These are phyloP conservation scores for Tolypocladium sp. DNA, from an alignment of 2,329 filamentous ascomycete genomes.

Conservation along the genomic window DNA sequence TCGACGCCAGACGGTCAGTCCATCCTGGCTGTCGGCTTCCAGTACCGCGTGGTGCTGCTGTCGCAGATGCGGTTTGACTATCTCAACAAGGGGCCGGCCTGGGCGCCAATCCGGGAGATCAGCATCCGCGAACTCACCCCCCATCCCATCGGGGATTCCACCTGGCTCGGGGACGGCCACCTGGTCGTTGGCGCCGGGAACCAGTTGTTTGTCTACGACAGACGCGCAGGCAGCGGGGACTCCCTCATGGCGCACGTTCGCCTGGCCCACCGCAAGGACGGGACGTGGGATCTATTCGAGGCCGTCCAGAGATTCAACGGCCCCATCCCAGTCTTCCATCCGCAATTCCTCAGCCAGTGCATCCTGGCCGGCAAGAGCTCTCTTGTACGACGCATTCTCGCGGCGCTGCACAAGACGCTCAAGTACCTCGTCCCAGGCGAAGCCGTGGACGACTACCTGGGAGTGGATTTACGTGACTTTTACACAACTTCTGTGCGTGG, in stretches of 20 bases:
- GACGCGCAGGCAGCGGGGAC: conserved; percentile 58
- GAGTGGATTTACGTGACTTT: conserved; percentile 19
- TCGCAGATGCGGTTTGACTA: conserved; percentile 90
- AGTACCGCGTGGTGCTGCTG: conserved; percentile 72
- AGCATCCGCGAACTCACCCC: conserved; percentile 73
- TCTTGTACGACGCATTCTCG: conserved; percentile 63
- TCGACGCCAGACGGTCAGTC: conserved; percentile 84
- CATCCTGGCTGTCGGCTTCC: conserved; percentile 85
- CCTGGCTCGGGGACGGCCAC: conserved; percentile 79
- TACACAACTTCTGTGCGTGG: conserved; percentile 1
- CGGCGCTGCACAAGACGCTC: conserved; percentile 63
- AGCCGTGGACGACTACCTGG: conserved; percentile 67
- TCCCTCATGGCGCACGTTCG: conserved; percentile 45
- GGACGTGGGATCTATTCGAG: conserved; percentile 64
- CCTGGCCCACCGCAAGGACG: conserved; percentile 36
- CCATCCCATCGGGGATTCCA: conserved; percentile 85
- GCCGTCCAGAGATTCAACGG: conserved; percentile 79
- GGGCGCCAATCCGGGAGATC: conserved; percentile 78
- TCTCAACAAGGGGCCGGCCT: conserved; percentile 78
- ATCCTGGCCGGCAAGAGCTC: conserved; percentile 69
- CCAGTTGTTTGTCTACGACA: conserved; percentile 78
- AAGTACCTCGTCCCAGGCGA: conserved; percentile 83
- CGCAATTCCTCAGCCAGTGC: conserved; percentile 80
- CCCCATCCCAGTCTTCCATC: conserved; percentile 82
- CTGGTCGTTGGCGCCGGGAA: conserved; percentile 85